These are phyloP conservation scores for Candida easanensis DNA, from an alignment of 805 yeast genomes.

Conservation along the genomic window DNA sequence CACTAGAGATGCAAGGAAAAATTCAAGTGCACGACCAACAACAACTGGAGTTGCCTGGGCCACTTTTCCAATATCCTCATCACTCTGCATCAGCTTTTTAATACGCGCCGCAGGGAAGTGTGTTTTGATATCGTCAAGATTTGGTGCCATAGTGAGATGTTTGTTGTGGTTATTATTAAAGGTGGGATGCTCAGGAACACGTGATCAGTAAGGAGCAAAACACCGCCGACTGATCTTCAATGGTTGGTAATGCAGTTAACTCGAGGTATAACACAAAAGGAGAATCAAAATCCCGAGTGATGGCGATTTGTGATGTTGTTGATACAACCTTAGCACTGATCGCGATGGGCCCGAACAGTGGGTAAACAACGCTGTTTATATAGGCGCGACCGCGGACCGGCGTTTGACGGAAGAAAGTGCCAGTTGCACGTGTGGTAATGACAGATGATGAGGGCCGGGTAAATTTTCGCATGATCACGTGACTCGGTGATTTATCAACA, in stretches of 20 bases:
- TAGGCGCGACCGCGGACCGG: background rate
- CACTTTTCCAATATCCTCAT: constrained; percentile 97
- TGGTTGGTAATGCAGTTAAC: too few species aligned
- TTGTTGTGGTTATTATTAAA: background rate
- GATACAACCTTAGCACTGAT: background rate
- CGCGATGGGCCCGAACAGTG: constrained; percentile 1
- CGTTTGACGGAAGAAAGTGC: background rate
- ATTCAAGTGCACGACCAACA: constrained; percentile 91
- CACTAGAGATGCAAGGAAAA: constrained; percentile 85
- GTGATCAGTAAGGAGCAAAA: too few species aligned
- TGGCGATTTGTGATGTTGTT: background rate
- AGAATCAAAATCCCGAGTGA: too few species aligned
- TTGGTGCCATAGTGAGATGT: constrained; percentile 18
- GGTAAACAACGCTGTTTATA: constrained; percentile 15
- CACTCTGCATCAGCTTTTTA: constrained; percentile 95
- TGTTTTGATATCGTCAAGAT: constrained; percentile 54
- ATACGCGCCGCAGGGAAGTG: constrained; percentile 93
- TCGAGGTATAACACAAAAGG: too few species aligned
- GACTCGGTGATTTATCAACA: too few species aligned
- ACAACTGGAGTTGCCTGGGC: constrained; percentile 99
- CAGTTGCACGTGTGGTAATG: background rate
- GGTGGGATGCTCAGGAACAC: too few species aligned
- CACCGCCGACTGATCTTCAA: too few species aligned
- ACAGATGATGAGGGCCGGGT: background rate
- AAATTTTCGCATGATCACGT: too few species aligned